phyloP scores from a whole-genome alignment of 2,329 filamentous ascomycete species.

The Dendryphion nanum region DNA sequence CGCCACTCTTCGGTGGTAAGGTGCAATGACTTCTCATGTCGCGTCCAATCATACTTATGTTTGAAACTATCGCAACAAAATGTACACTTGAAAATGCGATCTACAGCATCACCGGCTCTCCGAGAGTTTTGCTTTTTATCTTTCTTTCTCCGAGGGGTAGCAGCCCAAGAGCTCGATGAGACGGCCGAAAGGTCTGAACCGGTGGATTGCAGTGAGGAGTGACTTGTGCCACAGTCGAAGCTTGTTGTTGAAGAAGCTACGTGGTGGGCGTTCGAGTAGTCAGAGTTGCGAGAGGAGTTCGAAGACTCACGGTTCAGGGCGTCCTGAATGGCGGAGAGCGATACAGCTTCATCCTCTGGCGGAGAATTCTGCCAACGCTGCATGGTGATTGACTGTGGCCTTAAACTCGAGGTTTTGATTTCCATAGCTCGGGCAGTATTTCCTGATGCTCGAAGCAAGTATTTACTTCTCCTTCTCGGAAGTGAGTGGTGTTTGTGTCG shows the following conservation, averaged over 20 bases:
- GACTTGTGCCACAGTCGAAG: neutral
- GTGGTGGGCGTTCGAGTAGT: neutral
- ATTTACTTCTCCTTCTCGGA: neutral
- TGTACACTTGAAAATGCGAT: conserved; percentile 26
- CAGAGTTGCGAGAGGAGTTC: neutral
- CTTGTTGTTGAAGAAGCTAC: neutral
- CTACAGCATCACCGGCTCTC: conserved; percentile 8
- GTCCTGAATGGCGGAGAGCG: conserved; percentile 60
- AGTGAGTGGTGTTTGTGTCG: neutral
- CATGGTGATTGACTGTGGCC: conserved; percentile 41
- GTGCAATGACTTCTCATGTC: conserved; percentile 29
- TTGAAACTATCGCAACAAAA: conserved; percentile 31
- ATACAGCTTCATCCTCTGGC: conserved; percentile 64
- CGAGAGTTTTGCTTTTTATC: neutral
- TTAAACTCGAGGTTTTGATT: neutral
- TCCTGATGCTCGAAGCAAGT: neutral
- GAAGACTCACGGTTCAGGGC: conserved; percentile 45
- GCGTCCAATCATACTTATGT: conserved; percentile 27
- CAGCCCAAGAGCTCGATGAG: neutral
- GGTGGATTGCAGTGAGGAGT: neutral
- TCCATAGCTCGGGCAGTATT: neutral
- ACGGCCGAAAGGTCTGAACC: neutral
- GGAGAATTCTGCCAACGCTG: conserved; percentile 66
- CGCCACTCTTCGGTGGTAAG: conserved; percentile 37
- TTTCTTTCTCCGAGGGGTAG: neutral